These are phyloP conservation scores for Allium fistulosum DNA, from an alignment of 106 monocot species.

Conservation along the genomic window DNA sequence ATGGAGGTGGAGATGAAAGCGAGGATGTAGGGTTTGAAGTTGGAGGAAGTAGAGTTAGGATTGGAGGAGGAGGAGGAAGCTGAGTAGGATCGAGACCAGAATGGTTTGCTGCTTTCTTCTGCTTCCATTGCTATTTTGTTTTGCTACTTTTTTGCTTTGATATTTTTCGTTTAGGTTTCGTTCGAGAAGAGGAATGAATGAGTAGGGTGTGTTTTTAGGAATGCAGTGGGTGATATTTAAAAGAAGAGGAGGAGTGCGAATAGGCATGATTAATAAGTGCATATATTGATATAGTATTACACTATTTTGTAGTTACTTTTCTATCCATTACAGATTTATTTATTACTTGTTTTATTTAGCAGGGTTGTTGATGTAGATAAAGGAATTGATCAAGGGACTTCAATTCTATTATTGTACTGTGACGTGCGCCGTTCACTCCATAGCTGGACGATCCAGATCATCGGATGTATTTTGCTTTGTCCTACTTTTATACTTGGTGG, in stretches of 20 bases:
- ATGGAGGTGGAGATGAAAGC: conserved; percentile 12
- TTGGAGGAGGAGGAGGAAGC: background rate
- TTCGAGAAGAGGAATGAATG: background rate
- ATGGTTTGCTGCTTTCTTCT: conserved; percentile 1
- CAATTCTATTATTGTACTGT: too few species aligned
- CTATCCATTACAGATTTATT: too few species aligned
- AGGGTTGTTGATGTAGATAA: too few species aligned
- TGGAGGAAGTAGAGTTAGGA: background rate
- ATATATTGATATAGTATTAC: too few species aligned
- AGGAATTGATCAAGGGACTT: too few species aligned
- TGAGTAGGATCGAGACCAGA: background rate
- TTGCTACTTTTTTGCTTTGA: background rate
- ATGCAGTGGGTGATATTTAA: background rate
- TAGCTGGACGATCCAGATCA: too few species aligned
- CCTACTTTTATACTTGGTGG: too few species aligned
- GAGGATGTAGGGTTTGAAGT: background rate
- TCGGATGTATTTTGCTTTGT: too few species aligned
- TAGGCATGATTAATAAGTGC: background rate
- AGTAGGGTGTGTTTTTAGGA: conserved; percentile 2
- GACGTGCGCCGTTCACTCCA: too few species aligned
- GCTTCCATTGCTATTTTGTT: background rate
- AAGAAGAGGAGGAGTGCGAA: background rate
- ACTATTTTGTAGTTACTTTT: too few species aligned
- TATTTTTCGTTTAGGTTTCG: background rate
- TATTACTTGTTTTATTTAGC: too few species aligned